phyloP scores from a whole-genome alignment of 257 asterid genomes.

The Solanum tacnaense region DNA sequence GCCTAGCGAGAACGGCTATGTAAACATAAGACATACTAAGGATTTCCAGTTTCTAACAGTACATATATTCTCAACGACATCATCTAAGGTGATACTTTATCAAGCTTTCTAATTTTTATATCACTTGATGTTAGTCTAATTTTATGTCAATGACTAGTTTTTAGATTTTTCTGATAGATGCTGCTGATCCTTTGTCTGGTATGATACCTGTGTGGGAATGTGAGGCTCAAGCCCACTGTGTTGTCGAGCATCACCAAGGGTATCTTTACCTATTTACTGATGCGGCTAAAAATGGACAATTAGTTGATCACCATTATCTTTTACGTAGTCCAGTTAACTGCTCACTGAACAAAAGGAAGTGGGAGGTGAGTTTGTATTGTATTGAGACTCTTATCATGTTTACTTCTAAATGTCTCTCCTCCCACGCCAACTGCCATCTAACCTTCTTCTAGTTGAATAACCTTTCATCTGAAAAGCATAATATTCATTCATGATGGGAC shows the following conservation, averaged over 20 bases:
- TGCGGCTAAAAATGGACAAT: constrained; percentile 48
- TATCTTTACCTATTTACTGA: constrained; percentile 82
- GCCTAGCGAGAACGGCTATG: constrained; percentile 51
- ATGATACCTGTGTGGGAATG: constrained; percentile 80
- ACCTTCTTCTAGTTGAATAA: neutral
- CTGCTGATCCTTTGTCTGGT: constrained; percentile 86
- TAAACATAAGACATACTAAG: constrained; percentile 64
- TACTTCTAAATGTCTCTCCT: neutral
- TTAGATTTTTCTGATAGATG: constrained; percentile 85
- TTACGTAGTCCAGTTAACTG: constrained; percentile 44
- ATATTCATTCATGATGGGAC: neutral
- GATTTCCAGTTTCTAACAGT: constrained; percentile 67
- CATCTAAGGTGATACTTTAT: constrained; percentile 63
- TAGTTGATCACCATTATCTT: constrained; percentile 71
- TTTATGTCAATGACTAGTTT: constrained; percentile 30
- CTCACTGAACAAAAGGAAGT: constrained; percentile 33
- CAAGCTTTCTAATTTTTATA: neutral
- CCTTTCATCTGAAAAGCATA: neutral
- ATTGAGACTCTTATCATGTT: neutral
- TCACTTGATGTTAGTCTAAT: constrained; percentile 4
- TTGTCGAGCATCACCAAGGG: constrained; percentile 92
- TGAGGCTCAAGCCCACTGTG: constrained; percentile 61
- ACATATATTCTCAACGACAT: constrained; percentile 48
- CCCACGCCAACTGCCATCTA: neutral
- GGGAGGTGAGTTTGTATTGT: constrained; percentile 62